Evolutionary conservation across 1,284 basidiomycete genomes (phyloP).

Genomic region (Taiwanofungus camphoratus): DNA sequence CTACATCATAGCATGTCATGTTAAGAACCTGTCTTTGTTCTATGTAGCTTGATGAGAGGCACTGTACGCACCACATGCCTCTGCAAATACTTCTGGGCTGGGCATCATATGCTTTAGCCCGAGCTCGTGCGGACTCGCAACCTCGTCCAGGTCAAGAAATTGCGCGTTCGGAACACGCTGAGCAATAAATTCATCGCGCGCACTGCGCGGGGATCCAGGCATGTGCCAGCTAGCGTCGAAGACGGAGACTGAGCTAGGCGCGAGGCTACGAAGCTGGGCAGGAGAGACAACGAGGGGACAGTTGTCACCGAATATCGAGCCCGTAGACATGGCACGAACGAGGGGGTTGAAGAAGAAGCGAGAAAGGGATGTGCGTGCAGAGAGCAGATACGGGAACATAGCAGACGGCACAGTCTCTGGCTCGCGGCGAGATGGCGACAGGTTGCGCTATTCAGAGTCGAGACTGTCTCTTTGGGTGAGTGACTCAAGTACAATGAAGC

Average conservation of each 20-base stretch:
- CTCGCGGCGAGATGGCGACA: no score
- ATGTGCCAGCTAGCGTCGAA: constrained; percentile 86
- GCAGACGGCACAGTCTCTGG: no score
- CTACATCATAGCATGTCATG: no score
- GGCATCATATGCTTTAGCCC: constrained; percentile 96
- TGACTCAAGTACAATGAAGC: no score
- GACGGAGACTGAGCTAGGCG: constrained; percentile 33
- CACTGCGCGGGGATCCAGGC: constrained; percentile 71
- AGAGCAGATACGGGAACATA: constrained; percentile 9
- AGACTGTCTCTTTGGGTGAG: no score
- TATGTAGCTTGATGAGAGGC: no score
- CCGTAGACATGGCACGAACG: constrained; percentile 12
- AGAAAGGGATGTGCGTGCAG: constrained; percentile 8
- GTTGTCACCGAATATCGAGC: constrained; percentile 21
- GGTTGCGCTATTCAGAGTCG: no score
- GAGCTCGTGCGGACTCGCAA: constrained; percentile 62
- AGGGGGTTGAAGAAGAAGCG: constrained; percentile 11
- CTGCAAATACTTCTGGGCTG: constrained; percentile 61
- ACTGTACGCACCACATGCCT: constrained; percentile 66
- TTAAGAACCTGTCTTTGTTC: no score
- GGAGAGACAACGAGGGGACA: constrained; percentile 52
- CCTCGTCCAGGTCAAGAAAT: constrained; percentile 82
- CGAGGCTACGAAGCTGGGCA: constrained; percentile 35
- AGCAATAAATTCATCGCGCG: constrained; percentile 57
- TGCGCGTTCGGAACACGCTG: constrained; percentile 71